Base-by-base conservation (phyloP, 139 green algal genomes). In the Trebouxia sp. region DNA sequence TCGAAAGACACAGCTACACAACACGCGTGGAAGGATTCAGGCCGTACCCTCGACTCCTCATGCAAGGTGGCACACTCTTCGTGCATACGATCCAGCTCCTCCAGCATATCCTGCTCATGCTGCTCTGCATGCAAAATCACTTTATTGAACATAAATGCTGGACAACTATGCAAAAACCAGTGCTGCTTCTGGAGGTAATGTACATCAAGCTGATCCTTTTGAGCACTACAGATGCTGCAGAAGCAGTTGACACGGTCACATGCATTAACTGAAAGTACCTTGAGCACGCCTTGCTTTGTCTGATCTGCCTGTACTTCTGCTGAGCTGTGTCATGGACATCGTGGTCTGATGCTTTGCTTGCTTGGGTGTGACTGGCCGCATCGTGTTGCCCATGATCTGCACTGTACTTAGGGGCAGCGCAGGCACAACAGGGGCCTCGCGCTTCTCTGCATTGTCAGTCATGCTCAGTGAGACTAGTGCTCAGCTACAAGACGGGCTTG, bases 71-170 rank as follows among this genome's bases (percentile, higher is more conserved):
- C 62, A 72, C 62, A 72, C 62, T 72, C 62, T 72, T 72, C 62
- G 43, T 72, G 62, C 62, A 72, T 43, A 15, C 62, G 62, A 22
- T 72, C 62, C 15, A 72, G 32, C 62, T 72, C 62, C 32, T 72
- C 62, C 62, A 72, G 35, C 62, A 72, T 72, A 35, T 72, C 62
- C 37, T 72, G 62, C 62, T 72, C 62, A 45, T 72, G 62, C 62
- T 72, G 62, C 15, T 72, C 62, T 72, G 62, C 62, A 72, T 12
- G 12, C 47, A 14, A 53, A 26, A 6, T 17, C n/a, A n/a, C n/a
- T n/a, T n/a, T n/a, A n/a, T n/a, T n/a, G n/a, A n/a, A n/a, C n/a
- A n/a, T n/a, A n/a, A n/a, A n/a, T n/a, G n/a, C n/a, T n/a, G n/a
- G n/a, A n/a, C n/a, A n/a, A n/a, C n/a, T n/a, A n/a, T n/a, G n/a